Base-by-base conservation (phyloP, 352 stramenopile species). In the Saprolegnia diclina region DNA sequence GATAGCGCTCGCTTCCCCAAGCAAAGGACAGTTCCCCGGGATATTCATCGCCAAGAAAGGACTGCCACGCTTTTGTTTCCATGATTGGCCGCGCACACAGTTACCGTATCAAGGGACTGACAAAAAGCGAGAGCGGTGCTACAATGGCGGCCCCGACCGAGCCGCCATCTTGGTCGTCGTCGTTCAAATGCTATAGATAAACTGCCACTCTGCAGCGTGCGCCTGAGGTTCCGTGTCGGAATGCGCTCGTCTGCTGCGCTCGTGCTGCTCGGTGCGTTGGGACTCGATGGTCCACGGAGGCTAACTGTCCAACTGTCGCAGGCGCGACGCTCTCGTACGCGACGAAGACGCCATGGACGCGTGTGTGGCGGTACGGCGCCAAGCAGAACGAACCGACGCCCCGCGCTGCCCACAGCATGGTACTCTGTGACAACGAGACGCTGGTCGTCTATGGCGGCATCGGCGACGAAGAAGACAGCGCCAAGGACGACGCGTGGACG, bases 401-500 rank as follows among this genome's bases (percentile, higher is more conserved):
- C 13, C 52, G 52, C 4, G 52, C 52, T 7, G 52, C 52, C 13
- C 52, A 59, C 19, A 59, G 24, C 16, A 42, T 59, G 35, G 13
- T 59, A 19, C 24, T 59, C 11, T 21, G 52, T 9, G 35, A 9
- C 35, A 59, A 18, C 52, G 52, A 59, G 11, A 14, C 11, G 19
- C 24, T 59, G 13, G 35, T 59, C 35, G 52, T 69, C 37, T 61
- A 69, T 24, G 63, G 63, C 45, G 63, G 63, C 14, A n/a, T 55
- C 10, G 63, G 63, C 22, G 63, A 69, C 44, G 63, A 52, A 11
- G 44, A 69, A 29, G 42, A 61, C 32, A 69, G 54, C 26, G 26
- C 61, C 45, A 54, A 62, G 14, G 45, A 45, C 53, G 63, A 69
- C 35, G 54, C 53, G 4, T 69, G 63, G 63, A 45, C 40, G 63